Evolutionary conservation across 2,329 filamentous ascomycete species (phyloP).

Genomic region (Hirsutella thompsonii): DNA sequence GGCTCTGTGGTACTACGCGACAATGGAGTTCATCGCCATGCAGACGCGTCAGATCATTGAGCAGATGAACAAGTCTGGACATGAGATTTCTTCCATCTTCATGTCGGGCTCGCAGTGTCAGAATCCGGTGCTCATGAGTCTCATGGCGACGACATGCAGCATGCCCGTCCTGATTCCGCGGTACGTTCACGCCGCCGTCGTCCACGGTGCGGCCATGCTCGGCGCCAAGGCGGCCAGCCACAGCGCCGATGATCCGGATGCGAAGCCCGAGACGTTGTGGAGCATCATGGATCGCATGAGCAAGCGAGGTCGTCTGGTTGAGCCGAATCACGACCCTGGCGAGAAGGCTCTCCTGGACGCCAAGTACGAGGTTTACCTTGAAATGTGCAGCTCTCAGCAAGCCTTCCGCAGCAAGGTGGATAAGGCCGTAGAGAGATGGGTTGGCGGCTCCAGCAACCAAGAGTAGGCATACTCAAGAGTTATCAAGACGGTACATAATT

Average conservation of each 20-base stretch:
- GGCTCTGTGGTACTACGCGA: constrained; percentile 85
- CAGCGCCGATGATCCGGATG: constrained; percentile 35
- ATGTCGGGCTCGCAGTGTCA: constrained; percentile 98
- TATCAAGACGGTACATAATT: no score
- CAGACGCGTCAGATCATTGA: constrained; percentile 94
- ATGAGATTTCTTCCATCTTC: constrained; percentile 85
- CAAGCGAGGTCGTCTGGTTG: constrained; percentile 76
- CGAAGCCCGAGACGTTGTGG: constrained; percentile 81
- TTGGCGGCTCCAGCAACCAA: constrained; percentile 14
- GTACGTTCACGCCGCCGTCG: constrained; percentile 90
- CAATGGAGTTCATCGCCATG: constrained; percentile 95
- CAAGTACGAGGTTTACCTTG: constrained; percentile 93
- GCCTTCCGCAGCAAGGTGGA: constrained; percentile 71
- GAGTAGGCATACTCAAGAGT: no score
- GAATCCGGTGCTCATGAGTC: constrained; percentile 80
- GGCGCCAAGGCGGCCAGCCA: constrained; percentile 93
- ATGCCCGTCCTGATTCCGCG: constrained; percentile 90
- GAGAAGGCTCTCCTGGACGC: constrained; percentile 72
- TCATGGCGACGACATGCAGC: constrained; percentile 79
- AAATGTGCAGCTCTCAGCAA: constrained; percentile 80
- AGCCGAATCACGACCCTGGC: constrained; percentile 55
- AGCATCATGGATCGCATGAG: constrained; percentile 96
- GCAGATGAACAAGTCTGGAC: constrained; percentile 82
- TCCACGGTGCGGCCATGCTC: constrained; percentile 96
- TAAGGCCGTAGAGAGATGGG: constrained; percentile 32